These are phyloP conservation scores for Starmerella stigmatis DNA, from an alignment of 805 yeast species.

Conservation along the genomic window DNA sequence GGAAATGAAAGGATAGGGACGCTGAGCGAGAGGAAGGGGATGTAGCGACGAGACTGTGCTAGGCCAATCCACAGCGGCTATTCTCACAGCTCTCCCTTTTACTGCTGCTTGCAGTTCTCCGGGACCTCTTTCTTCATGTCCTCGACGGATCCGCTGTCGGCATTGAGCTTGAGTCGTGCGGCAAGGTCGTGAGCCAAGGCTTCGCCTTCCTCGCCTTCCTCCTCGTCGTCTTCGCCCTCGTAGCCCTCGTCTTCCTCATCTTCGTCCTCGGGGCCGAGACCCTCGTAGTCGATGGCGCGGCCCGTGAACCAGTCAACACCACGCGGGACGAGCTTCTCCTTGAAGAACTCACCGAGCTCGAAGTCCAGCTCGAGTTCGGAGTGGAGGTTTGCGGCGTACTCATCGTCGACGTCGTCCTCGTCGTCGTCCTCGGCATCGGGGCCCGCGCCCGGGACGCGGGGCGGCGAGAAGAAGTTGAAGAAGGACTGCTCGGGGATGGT, in stretches of 20 bases:
- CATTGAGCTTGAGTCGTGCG: constrained; percentile 37
- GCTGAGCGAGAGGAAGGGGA: too few relatives aligned
- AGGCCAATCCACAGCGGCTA: too few relatives aligned
- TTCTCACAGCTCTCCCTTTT: too few relatives aligned
- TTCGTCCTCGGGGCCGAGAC: constrained; percentile 46
- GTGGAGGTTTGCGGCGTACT: constrained; percentile 65
- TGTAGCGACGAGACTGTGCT: too few relatives aligned
- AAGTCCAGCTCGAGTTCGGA: constrained; percentile 82
- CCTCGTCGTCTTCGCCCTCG: constrained; percentile 55
- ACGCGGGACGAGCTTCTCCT: constrained; percentile 90
- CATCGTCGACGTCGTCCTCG: constrained; percentile 45
- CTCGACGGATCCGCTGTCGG: constrained; percentile 9
- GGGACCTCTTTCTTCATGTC: constrained; percentile 39
- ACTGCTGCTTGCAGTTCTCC: constrained; percentile 51
- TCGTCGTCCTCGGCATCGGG: constrained; percentile 34
- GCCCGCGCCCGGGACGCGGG: constrained; percentile 62
- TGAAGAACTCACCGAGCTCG: constrained; percentile 90
- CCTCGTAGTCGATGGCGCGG: constrained; percentile 75
- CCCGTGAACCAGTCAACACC: constrained; percentile 99
- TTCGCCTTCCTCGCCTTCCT: constrained; percentile 38
- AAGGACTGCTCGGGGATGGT: constrained; percentile 89
- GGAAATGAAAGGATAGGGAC: too few relatives aligned
- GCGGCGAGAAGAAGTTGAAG: constrained; percentile 93
- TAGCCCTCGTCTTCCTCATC: constrained; percentile 52
- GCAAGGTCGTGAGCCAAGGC: constrained; percentile 55